phyloP scores from a whole-genome alignment of 371 early-diverging fungal species.

The Mucor ambiguus region DNA sequence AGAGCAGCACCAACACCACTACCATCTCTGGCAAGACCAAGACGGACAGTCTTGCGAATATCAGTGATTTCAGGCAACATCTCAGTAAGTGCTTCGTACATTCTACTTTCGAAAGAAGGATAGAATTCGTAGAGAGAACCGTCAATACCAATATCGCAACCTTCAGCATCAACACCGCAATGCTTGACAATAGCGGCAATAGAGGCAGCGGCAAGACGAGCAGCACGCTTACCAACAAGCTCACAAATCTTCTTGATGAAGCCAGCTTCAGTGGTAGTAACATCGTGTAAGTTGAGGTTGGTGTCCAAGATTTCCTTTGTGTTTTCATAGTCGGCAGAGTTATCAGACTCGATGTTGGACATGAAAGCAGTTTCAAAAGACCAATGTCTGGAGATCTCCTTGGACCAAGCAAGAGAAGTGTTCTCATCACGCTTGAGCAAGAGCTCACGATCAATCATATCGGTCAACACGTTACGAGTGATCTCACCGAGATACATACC shows the following conservation, averaged over 20 bases:
- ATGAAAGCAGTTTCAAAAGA: conserved; percentile 91
- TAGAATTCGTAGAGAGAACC: conserved; percentile 94
- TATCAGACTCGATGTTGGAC: conserved; percentile 89
- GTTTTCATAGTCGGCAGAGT: conserved; percentile 59
- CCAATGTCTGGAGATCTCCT: conserved; percentile 72
- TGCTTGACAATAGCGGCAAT: conserved; percentile 83
- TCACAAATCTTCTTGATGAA: conserved; percentile 84
- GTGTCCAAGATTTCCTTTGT: conserved; percentile 80
- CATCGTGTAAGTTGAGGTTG: conserved; percentile 63
- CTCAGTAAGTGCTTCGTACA: conserved; percentile 69
- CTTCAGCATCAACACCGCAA: conserved; percentile 50
- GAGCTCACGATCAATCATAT: conserved; percentile 82
- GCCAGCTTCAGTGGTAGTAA: conserved; percentile 77
- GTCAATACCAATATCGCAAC: conserved; percentile 89
- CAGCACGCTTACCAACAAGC: conserved; percentile 88
- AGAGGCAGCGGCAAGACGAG: conserved; percentile 83
- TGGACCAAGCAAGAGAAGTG: conserved; percentile 47
- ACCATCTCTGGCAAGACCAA: conserved; percentile 62
- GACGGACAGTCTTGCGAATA: conserved; percentile 56
- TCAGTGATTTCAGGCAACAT: conserved; percentile 49
- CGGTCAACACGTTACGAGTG: conserved; percentile 73
- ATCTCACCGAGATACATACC: conserved; percentile 88
- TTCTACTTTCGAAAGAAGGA: conserved; percentile 83
- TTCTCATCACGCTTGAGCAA: conserved; percentile 66
- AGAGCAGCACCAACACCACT: conserved; percentile 57